These are phyloP conservation scores for Spathaspora gorwiae DNA, from an alignment of 805 yeast genomes.

Conservation along the genomic window DNA sequence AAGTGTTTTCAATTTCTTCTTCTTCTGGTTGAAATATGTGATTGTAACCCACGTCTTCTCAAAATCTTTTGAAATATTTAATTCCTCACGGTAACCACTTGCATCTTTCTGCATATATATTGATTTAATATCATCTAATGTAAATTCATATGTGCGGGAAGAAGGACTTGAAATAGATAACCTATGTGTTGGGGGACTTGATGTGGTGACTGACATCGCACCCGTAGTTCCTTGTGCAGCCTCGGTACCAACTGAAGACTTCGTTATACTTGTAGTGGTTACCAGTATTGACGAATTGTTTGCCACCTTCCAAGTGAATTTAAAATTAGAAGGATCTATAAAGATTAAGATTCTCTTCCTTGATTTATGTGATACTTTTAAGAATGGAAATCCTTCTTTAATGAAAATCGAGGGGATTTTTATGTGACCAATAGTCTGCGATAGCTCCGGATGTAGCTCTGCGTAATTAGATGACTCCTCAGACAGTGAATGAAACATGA, in stretches of 20 bases:
- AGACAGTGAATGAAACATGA: background rate
- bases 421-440: constrained; percentile 12
- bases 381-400: constrained; percentile 54
- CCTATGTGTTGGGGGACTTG: constrained; percentile 9
- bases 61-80: constrained; percentile 63
- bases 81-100: constrained; percentile 79
- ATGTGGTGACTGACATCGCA: constrained; percentile 21
- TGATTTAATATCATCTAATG: constrained; percentile 60
- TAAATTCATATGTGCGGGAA: constrained; percentile 32
- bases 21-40: constrained; percentile 58
- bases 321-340: constrained; percentile 52
- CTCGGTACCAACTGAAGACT: background rate
- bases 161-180: background rate
- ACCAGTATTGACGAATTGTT: constrained; percentile 23
- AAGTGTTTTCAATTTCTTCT: constrained; percentile 66
- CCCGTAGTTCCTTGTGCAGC: background rate
- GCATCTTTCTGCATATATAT: constrained; percentile 68
- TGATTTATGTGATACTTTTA: constrained; percentile 69
- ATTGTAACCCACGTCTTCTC: constrained; percentile 76
- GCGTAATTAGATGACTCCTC: constrained; percentile 1
- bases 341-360: constrained; percentile 53
- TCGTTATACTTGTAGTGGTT: constrained; percentile 6
- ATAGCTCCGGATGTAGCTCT: constrained; percentile 10
- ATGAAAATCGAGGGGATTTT: constrained; percentile 45
- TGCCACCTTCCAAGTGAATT: constrained; percentile 45